A percentile compares a stretch with the other conserved stretches of the same genome.
These are phyloP conservation scores for Pleurotus tuber-regium DNA, from an alignment of 768 basidiomycete genomes.

Conservation along the genomic window DNA sequence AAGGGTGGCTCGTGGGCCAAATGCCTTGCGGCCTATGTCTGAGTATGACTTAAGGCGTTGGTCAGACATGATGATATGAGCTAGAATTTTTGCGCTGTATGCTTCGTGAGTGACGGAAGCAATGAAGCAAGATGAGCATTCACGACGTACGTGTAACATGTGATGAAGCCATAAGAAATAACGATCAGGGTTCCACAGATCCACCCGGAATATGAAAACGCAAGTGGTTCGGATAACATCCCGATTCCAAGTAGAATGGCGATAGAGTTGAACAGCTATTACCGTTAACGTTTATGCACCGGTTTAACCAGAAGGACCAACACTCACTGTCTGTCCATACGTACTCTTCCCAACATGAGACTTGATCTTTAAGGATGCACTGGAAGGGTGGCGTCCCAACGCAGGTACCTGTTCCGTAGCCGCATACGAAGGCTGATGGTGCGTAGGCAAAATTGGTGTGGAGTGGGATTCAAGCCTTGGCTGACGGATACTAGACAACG, in stretches of 20 bases:
- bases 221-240: slow-evolving; percentile 85
- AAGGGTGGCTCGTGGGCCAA: slow-evolving; percentile 68
- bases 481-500: neutral
- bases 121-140: too few species aligned
- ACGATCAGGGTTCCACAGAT: slow-evolving; percentile 71
- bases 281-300: too few species aligned
- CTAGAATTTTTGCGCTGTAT: slow-evolving; percentile 82
- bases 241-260: slow-evolving; percentile 88
- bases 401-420: neutral
- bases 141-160: slow-evolving; percentile 93
- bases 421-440: slow-evolving; percentile 13
- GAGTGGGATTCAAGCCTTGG: neutral
- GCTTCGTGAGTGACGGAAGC: neutral
- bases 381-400: neutral
- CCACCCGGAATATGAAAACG: slow-evolving; percentile 93
- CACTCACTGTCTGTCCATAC: slow-evolving; percentile 67
- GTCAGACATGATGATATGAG: slow-evolving; percentile 70
- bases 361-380: slow-evolving; percentile 21
- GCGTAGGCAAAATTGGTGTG: slow-evolving; percentile 8
- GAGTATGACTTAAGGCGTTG: slow-evolving; percentile 75
- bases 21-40: slow-evolving; percentile 88
- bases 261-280: slow-evolving; percentile 86
- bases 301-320: too few species aligned
- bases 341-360: slow-evolving; percentile 55
- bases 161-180: slow-evolving; percentile 71